phyloP scores from a whole-genome alignment of 805 yeast species.

The Jamesozyma rosinii region DNA sequence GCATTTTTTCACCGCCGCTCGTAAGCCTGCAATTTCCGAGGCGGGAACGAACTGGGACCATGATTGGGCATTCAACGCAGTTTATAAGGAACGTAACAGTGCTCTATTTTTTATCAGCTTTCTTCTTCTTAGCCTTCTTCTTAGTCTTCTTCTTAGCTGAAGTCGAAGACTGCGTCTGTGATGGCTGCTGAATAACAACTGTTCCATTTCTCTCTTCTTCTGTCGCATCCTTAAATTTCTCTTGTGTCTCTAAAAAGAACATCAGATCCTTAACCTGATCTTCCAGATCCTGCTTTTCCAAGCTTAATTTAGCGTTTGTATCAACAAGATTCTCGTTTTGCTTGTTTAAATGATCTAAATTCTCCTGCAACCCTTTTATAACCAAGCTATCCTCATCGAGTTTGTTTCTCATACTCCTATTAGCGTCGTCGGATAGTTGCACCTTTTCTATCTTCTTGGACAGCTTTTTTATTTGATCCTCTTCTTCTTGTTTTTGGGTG shows the following conservation, averaged over 20 bases:
- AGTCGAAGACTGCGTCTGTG: constrained; percentile 1
- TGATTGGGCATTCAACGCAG: background rate
- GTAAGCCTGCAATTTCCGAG: no score
- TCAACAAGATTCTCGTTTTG: constrained; percentile 32
- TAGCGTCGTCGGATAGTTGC: background rate
- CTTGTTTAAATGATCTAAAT: constrained; percentile 35
- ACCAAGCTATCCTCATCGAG: constrained; percentile 28
- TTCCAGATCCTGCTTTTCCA: constrained; percentile 40
- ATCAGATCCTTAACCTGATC: constrained; percentile 69
- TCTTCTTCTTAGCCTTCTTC: constrained; percentile 9
- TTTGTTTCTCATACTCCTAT: constrained; percentile 12
- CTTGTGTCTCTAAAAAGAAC: constrained; percentile 69
- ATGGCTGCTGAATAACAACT: constrained; percentile 35
- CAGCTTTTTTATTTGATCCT: constrained; percentile 10
- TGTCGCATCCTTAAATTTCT: constrained; percentile 59
- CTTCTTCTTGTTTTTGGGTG: constrained; percentile 19
- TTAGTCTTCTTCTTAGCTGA: constrained; percentile 12
- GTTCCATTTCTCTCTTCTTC: constrained; percentile 69
- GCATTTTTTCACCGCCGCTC: no score
- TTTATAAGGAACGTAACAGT: background rate
- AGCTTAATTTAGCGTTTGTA: constrained; percentile 30
- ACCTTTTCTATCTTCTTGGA: constrained; percentile 5
- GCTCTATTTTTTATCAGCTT: constrained; percentile 5
- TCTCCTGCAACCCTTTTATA: constrained; percentile 39
- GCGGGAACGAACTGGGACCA: no score